A percentile compares a stretch with the other conserved stretches of the same genome.
Evolutionary conservation across 2,329 filamentous ascomycete species (phyloP).

Genomic region (Diaporthe sp.): DNA sequence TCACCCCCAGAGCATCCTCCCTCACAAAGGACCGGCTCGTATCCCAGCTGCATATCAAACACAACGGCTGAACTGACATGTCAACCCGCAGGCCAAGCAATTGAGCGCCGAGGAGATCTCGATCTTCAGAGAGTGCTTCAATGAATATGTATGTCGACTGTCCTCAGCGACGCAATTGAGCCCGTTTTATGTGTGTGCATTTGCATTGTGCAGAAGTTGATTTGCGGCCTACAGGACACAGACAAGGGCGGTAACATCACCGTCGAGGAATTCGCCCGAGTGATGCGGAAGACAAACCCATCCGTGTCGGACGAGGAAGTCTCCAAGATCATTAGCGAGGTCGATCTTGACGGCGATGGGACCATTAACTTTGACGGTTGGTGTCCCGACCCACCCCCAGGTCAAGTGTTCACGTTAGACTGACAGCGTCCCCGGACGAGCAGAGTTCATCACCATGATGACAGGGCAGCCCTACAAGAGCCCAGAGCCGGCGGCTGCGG

Average conservation of each 20-base stretch:
- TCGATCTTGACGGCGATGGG: constrained; percentile 56
- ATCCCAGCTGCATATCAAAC: not conserved
- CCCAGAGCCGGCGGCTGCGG: constrained; percentile 43
- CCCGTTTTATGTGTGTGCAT: not conserved
- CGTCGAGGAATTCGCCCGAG: constrained; percentile 55
- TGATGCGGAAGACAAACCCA: constrained; percentile 52
- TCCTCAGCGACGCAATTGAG: not conserved
- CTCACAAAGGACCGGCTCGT: too few relatives aligned
- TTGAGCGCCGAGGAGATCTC: constrained; percentile 41
- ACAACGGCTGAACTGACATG: not conserved
- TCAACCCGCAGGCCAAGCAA: constrained; percentile 31
- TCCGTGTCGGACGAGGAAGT: constrained; percentile 52
- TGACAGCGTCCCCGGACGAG: not conserved
- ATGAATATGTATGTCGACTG: constrained; percentile 39
- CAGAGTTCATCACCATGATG: constrained; percentile 60
- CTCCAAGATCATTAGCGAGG: constrained; percentile 55
- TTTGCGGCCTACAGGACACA: constrained; percentile 28
- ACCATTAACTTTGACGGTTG: constrained; percentile 57
- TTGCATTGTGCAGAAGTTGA: constrained; percentile 7
- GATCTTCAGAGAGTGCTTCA: constrained; percentile 42
- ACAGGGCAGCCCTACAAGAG: constrained; percentile 53
- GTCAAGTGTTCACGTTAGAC: not conserved
- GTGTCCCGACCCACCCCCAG: not conserved
- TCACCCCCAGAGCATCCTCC: not conserved
- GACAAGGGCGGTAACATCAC: constrained; percentile 51